These are phyloP conservation scores for Claviceps sorghi DNA, from an alignment of 2,329 filamentous ascomycete genomes.

Conservation along the genomic window DNA sequence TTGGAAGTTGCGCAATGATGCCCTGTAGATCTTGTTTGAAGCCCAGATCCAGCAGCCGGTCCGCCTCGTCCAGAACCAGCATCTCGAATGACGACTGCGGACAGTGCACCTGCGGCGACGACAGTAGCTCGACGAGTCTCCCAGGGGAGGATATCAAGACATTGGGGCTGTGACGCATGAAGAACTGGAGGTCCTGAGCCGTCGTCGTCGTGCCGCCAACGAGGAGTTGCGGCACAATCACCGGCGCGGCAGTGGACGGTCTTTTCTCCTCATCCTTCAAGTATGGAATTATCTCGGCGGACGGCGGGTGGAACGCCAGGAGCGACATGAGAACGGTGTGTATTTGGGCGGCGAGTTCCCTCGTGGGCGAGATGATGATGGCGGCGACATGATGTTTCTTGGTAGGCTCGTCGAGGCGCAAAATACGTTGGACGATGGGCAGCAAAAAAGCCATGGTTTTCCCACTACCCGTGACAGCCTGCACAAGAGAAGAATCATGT, in stretches of 20 bases:
- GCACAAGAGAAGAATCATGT: not conserved
- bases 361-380: slow-evolving; percentile 79
- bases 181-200: slow-evolving; percentile 73
- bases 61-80: slow-evolving; percentile 86
- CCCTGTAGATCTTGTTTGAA: slow-evolving; percentile 84
- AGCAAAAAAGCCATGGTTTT: slow-evolving; percentile 82
- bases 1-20: slow-evolving; percentile 72
- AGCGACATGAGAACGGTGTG: slow-evolving; percentile 64
- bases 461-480: slow-evolving; percentile 79
- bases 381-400: slow-evolving; percentile 83
- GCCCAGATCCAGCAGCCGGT: slow-evolving; percentile 79
- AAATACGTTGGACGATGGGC: slow-evolving; percentile 66
- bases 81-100: slow-evolving; percentile 82
- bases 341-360: slow-evolving; percentile 86
- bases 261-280: slow-evolving; percentile 42
- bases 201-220: slow-evolving; percentile 68
- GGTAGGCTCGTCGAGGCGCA: slow-evolving; percentile 65
- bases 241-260: slow-evolving; percentile 28
- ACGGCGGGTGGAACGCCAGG: slow-evolving; percentile 69
- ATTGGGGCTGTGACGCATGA: slow-evolving; percentile 74
- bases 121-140: slow-evolving; percentile 71
- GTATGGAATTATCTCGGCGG: slow-evolving; percentile 47
- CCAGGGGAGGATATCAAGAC: slow-evolving; percentile 84
- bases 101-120: slow-evolving; percentile 75
- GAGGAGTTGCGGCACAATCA: slow-evolving; percentile 73